These are phyloP conservation scores for Acanthamoeba royreba DNA, from an alignment of 208 protist genomes.

Conservation along the genomic window DNA sequence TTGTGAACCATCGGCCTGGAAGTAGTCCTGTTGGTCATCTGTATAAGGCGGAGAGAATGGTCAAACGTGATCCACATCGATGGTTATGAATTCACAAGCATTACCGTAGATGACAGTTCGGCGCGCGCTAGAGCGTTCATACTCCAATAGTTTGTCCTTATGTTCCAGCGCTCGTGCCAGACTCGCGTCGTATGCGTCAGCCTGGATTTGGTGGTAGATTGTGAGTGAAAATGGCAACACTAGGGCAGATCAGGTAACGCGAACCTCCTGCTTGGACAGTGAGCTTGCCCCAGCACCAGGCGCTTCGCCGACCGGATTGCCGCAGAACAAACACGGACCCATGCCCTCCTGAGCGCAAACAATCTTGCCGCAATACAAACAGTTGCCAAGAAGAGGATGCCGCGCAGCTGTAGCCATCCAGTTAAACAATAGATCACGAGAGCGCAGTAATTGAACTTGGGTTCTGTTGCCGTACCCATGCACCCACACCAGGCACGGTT, in stretches of 20 bases:
- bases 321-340: slow-evolving; percentile 30
- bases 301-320: not conserved
- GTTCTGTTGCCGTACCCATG: not conserved
- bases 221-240: not conserved
- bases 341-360: slow-evolving; percentile 1
- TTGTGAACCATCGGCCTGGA: not conserved
- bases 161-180: not conserved
- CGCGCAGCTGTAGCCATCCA: not conserved
- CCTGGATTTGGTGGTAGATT: not conserved
- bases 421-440: no score
- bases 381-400: slow-evolving; percentile 13
- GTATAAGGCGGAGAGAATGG: no score
- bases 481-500: not conserved
- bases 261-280: not conserved
- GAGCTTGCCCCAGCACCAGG: not conserved
- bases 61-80: no score
- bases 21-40: slow-evolving; percentile 45
- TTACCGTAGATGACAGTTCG: slow-evolving; percentile 26
- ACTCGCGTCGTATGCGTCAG: not conserved
- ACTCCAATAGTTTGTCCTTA: slow-evolving; percentile 33
- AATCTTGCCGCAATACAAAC: slow-evolving; percentile 36
- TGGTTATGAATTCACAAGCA: no score
- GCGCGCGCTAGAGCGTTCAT: slow-evolving; percentile 10
- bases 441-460: no score
- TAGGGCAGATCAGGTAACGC: no score